Percentiles rank a stretch among this genome's conserved stretches.
Conservation (phyloP, 805 yeast species). For the Hanseniaspora occidentalis region DNA sequence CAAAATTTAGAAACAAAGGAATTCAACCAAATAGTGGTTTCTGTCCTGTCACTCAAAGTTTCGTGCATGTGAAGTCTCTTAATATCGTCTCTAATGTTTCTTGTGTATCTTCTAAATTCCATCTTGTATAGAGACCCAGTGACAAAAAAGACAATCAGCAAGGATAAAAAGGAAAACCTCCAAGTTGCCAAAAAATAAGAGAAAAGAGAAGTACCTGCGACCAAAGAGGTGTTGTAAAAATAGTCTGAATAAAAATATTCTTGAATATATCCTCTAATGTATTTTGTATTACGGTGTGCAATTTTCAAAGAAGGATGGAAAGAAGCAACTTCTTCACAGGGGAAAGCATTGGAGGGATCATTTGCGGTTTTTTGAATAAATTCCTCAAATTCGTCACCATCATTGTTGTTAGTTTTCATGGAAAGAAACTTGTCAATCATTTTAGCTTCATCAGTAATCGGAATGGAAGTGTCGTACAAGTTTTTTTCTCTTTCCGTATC, state of each 20-base stretch:
- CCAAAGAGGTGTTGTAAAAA: slow-evolving; percentile 53
- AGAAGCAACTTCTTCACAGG: slow-evolving; percentile 8
- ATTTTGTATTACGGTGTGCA: not conserved
- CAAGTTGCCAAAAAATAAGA: slow-evolving; percentile 54
- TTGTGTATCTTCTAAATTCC: slow-evolving; percentile 64
- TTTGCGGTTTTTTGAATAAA: not conserved
- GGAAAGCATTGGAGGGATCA: not conserved
- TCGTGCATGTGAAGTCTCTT: slow-evolving; percentile 51
- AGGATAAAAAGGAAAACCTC: slow-evolving; percentile 54
- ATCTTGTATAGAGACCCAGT: slow-evolving; percentile 57
- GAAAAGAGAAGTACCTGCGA: slow-evolving; percentile 60
- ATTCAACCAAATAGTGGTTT: slow-evolving; percentile 75
- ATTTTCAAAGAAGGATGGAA: slow-evolving; percentile 18
- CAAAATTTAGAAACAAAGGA: slow-evolving; percentile 68
- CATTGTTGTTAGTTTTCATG: slow-evolving; percentile 2
- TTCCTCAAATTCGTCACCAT: slow-evolving; percentile 8
- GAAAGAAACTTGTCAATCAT: slow-evolving; percentile 3
- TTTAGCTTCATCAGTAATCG: slow-evolving; percentile 14
- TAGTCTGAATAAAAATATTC: slow-evolving; percentile 64
- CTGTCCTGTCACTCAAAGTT: slow-evolving; percentile 47
- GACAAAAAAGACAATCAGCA: slow-evolving; percentile 45
- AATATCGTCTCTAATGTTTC: slow-evolving; percentile 68
- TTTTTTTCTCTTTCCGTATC: slow-evolving; percentile 19
- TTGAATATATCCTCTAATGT: slow-evolving; percentile 43
- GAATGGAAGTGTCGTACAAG: slow-evolving; percentile 20